A percentile compares a stretch with the other conserved stretches of the same genome.
These are phyloP conservation scores for Boletus subparvulus DNA, from an alignment of 768 basidiomycete species.

Conservation along the genomic window DNA sequence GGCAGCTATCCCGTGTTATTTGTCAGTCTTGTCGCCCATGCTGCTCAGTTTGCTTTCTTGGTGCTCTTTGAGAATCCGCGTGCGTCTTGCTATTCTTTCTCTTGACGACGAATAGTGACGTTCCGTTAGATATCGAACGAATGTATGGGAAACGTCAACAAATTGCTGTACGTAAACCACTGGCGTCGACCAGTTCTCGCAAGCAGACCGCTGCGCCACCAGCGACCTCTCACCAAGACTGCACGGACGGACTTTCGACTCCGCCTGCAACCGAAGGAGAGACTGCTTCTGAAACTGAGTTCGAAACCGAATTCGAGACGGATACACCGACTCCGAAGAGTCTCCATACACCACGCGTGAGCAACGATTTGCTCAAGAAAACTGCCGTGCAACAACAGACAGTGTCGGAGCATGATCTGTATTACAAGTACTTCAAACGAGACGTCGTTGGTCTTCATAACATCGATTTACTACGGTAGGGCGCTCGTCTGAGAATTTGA, in stretches of 20 bases:
- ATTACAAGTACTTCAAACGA: constrained; percentile 86
- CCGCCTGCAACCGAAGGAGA: constrained; percentile 72
- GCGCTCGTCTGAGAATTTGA: constrained; percentile 1
- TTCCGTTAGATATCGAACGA: constrained; percentile 76
- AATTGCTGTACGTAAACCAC: constrained; percentile 79
- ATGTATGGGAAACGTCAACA: constrained; percentile 92
- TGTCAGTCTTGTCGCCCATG: constrained; percentile 90
- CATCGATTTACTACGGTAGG: constrained; percentile 82
- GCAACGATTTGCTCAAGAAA: constrained; percentile 8
- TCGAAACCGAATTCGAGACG: constrained; percentile 60
- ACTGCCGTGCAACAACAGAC: constrained; percentile 3
- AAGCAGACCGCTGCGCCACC: constrained; percentile 15
- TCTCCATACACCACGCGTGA: not conserved
- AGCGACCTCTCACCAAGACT: constrained; percentile 20
- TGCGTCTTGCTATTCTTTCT: constrained; percentile 41
- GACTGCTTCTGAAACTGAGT: constrained; percentile 68
- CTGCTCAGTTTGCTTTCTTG: constrained; percentile 95
- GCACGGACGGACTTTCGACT: constrained; percentile 43
- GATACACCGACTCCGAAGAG: constrained; percentile 29
- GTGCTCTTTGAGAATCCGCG: constrained; percentile 97
- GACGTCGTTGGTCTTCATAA: constrained; percentile 81
- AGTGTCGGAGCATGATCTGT: constrained; percentile 82
- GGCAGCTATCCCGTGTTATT: constrained; percentile 91
- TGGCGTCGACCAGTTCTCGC: constrained; percentile 33
- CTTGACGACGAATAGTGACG: not conserved